Conservation (phyloP, 164 flowering plant genomes). For the Sedum album region DNA sequence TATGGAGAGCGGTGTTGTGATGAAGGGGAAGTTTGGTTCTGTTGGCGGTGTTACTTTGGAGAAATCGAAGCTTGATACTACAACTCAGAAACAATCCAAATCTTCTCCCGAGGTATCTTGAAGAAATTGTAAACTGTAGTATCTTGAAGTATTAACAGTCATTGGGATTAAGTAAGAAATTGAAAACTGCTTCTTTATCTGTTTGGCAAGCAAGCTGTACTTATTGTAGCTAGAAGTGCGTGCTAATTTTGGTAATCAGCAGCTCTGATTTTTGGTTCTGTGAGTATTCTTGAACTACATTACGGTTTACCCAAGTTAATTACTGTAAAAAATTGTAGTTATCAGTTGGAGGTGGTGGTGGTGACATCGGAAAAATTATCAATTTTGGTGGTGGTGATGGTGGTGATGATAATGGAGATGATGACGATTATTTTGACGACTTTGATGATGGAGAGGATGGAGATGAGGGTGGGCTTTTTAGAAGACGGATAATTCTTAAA, state of each 20-base stretch:
- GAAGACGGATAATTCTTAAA: conserved; percentile 60
- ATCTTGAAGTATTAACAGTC: too few relatives aligned
- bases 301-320: too few relatives aligned
- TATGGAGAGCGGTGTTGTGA: conserved; percentile 24
- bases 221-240: too few relatives aligned
- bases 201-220: too few relatives aligned
- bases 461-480: conserved; percentile 85
- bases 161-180: too few relatives aligned
- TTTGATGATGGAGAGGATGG: conserved; percentile 97
- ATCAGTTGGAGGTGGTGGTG: conserved; percentile 83
- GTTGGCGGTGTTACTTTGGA: conserved; percentile 66
- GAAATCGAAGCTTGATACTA: conserved; percentile 71
- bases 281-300: too few relatives aligned
- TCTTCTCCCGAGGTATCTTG: conserved; percentile 74
- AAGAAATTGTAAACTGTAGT: too few relatives aligned
- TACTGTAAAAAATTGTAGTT: conserved; percentile 29
- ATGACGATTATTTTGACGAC: conserved; percentile 92
- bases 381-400: conserved; percentile 95
- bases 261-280: too few relatives aligned
- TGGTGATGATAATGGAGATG: conserved; percentile 94
- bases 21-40: conserved; percentile 68
- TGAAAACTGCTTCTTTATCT: too few relatives aligned
- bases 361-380: conserved; percentile 78
- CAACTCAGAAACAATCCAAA: conserved; percentile 38
- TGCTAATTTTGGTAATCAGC: too few relatives aligned